Evolutionary conservation across 1,284 basidiomycete genomes (phyloP).

Genomic region (Malassezia cuniculi): DNA sequence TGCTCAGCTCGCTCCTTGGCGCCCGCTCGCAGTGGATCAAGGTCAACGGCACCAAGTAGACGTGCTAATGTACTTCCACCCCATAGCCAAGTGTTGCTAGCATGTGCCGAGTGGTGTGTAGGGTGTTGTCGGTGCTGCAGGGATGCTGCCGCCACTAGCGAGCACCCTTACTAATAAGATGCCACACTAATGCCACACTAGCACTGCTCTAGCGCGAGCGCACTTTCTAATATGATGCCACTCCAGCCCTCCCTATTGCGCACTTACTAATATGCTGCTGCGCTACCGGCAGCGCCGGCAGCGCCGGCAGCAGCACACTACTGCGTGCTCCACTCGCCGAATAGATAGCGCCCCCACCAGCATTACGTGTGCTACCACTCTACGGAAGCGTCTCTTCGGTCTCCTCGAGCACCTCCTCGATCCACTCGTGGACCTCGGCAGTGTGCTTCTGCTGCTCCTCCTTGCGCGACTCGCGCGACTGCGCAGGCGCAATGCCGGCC

Average conservation of each 20-base stretch:
- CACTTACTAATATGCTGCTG: not conserved
- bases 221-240: too few relatives aligned
- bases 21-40: conserved; percentile 41
- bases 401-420: conserved; percentile 45
- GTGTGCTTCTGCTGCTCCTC: too few relatives aligned
- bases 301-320: not conserved
- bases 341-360: too few relatives aligned
- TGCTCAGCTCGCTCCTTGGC: conserved; percentile 36
- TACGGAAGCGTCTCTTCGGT: conserved; percentile 35
- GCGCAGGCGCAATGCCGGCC: conserved; percentile 17
- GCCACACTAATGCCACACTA: too few relatives aligned
- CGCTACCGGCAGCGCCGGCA: not conserved
- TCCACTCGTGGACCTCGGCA: conserved; percentile 44
- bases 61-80: not conserved
- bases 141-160: too few relatives aligned
- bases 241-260: too few relatives aligned
- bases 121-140: too few relatives aligned
- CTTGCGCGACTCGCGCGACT: conserved; percentile 29
- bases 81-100: too few relatives aligned
- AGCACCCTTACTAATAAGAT: too few relatives aligned
- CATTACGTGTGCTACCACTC: not conserved
- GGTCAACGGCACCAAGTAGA: conserved; percentile 36
- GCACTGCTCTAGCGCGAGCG: too few relatives aligned
- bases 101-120: too few relatives aligned
- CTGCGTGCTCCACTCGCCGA: too few relatives aligned